Evolutionary conservation across 2,329 filamentous ascomycete species (phyloP).

Genomic region (Botrytis aclada): DNA sequence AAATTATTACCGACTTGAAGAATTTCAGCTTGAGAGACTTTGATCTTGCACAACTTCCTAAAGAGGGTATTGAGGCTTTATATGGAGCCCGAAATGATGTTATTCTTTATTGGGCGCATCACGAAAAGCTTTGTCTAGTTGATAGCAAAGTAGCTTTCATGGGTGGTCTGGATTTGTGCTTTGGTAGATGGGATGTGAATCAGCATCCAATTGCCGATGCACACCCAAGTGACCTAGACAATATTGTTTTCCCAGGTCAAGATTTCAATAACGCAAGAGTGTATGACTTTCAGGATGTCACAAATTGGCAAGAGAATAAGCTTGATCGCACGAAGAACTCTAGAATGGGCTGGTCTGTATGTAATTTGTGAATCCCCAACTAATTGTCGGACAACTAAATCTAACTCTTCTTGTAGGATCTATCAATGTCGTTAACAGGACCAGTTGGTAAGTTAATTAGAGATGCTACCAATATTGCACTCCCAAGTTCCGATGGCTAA

Average conservation of each 20-base stretch:
- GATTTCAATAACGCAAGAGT: constrained; percentile 90
- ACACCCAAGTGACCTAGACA: constrained; percentile 72
- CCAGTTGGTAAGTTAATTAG: constrained; percentile 34
- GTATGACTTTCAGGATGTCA: constrained; percentile 74
- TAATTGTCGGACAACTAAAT: neutral
- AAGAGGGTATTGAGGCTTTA: constrained; percentile 70
- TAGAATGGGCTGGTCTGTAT: constrained; percentile 80
- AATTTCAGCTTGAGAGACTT: constrained; percentile 49
- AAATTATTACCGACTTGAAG: constrained; percentile 63
- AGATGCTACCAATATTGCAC: neutral
- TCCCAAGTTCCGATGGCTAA: constrained; percentile 43
- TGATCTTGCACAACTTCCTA: constrained; percentile 62
- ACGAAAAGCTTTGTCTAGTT: constrained; percentile 84
- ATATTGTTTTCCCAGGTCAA: constrained; percentile 81
- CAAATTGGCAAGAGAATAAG: constrained; percentile 80
- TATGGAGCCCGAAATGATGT: constrained; percentile 81
- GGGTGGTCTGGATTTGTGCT: constrained; percentile 86
- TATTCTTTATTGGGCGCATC: constrained; percentile 88
- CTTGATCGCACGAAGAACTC: constrained; percentile 75
- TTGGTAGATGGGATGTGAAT: constrained; percentile 85
- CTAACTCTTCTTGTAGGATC: constrained; percentile 47
- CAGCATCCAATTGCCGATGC: constrained; percentile 74
- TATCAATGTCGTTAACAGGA: constrained; percentile 72
- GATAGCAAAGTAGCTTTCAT: constrained; percentile 82
- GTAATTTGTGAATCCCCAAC: neutral